These are phyloP conservation scores for Neurospora africana DNA, from an alignment of 495 filamentous ascomycete genomes.

Conservation along the genomic window DNA sequence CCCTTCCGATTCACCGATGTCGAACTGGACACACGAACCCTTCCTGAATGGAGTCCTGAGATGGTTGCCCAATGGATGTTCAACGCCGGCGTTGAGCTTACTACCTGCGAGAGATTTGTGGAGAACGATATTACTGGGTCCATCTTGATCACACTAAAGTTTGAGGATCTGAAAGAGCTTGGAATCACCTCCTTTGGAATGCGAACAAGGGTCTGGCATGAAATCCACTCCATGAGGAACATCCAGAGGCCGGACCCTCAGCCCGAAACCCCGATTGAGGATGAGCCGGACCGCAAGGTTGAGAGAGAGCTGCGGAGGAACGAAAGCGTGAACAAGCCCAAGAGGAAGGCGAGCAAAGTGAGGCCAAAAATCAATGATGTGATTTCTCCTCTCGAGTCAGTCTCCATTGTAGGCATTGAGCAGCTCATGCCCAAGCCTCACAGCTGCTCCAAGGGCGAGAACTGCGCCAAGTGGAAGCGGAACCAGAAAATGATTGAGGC, in stretches of 20 bases:
- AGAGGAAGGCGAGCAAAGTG: conserved; percentile 32
- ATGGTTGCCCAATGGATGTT: conserved; percentile 79
- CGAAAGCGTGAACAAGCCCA: conserved; percentile 21
- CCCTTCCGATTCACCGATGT: conserved; percentile 41
- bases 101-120: conserved; percentile 71
- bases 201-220: conserved; percentile 73
- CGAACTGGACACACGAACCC: conserved; percentile 45
- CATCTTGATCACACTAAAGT: conserved; percentile 74
- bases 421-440: conserved; percentile 77
- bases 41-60: conserved; percentile 55
- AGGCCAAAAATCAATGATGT: conserved; percentile 46
- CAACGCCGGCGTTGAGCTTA: conserved; percentile 55
- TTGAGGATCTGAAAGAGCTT: conserved; percentile 89
- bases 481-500: conserved; percentile 57
- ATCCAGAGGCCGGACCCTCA: conserved; percentile 46
- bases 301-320: conserved; percentile 31
- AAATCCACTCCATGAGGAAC: conserved; percentile 61
- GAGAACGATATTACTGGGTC: conserved; percentile 83
- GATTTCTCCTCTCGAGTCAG: conserved; percentile 66
- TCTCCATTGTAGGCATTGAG: conserved; percentile 88
- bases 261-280: conserved; percentile 46
- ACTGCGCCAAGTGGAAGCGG: conserved; percentile 69
- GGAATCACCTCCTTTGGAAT: conserved; percentile 90
- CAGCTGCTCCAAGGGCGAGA: conserved; percentile 80
- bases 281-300: conserved; percentile 35